Conservation (phyloP, 2,329 filamentous ascomycete genomes). For the Phialemoniopsis sp. region DNA sequence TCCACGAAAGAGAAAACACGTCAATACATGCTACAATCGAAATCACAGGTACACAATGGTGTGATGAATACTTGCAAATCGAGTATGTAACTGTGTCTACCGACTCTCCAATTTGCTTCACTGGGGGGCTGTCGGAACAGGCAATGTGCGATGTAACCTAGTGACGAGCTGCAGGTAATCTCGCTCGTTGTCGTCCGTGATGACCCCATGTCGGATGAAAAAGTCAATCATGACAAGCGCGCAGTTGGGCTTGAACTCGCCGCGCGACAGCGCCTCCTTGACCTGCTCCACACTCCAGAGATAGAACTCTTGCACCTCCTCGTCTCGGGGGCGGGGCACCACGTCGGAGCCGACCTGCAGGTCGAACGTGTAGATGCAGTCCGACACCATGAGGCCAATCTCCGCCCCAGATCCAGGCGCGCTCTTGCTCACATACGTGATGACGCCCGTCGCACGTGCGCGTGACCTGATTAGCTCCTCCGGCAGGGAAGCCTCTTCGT, state of each 20-base stretch:
- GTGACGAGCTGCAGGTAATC: constrained; percentile 66
- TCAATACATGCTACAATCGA: too few species aligned
- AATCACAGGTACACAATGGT: too few species aligned
- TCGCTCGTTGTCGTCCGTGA: constrained; percentile 68
- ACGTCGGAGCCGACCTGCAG: constrained; percentile 52
- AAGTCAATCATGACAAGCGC: constrained; percentile 77
- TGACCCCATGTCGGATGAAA: constrained; percentile 69
- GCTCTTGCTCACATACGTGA: constrained; percentile 65
- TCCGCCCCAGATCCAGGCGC: constrained; percentile 62
- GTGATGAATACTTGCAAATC: too few species aligned
- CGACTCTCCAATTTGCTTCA: too few species aligned
- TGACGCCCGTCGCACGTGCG: constrained; percentile 50
- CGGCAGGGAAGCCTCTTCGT: constrained; percentile 66
- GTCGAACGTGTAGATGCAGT: constrained; percentile 69
- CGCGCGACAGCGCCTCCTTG: constrained; percentile 54
- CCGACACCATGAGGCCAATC: constrained; percentile 57
- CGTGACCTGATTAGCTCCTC: constrained; percentile 50
- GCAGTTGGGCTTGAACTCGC: constrained; percentile 84
- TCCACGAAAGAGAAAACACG: too few species aligned
- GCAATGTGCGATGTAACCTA: constrained; percentile 38
- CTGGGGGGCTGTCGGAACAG: constrained; percentile 30
- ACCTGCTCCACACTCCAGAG: constrained; percentile 61
- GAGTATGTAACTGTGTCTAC: too few species aligned
- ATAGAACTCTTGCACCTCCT: constrained; percentile 70
- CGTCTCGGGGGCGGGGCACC: constrained; percentile 57